Evolutionary conservation across 495 filamentous ascomycete species (phyloP).

Genomic region (Xylona heveae): DNA sequence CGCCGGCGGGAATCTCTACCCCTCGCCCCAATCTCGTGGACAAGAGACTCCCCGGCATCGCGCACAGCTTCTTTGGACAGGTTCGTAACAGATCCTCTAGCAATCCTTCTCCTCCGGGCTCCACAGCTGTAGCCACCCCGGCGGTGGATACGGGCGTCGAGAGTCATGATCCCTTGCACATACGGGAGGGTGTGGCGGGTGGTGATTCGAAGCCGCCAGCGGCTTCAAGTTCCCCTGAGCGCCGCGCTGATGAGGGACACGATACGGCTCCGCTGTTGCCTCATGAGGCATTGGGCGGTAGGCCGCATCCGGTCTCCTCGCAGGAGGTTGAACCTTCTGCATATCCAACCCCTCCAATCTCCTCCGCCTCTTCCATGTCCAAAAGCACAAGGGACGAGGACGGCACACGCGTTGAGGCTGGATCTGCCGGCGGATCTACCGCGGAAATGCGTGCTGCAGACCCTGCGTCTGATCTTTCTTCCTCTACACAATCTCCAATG

Average conservation of each 20-base stretch:
- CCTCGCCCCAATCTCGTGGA: conserved; percentile 76
- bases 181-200: conserved; percentile 2
- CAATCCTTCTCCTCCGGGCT: conserved; percentile 23
- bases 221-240: conserved; percentile 9
- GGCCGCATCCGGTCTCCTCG: conserved; percentile 4
- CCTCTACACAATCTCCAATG: conserved; percentile 15
- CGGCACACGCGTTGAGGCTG: conserved; percentile 2
- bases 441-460: conserved; percentile 5
- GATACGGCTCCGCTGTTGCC: conserved; percentile 28
- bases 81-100: conserved; percentile 55
- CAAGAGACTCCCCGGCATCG: conserved; percentile 75
- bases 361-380: conserved; percentile 31
- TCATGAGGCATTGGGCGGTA: conserved; percentile 22
- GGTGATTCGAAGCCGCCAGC: conserved; percentile 4
- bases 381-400: conserved; percentile 22
- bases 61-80: conserved; percentile 86
- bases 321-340: conserved; percentile 9
- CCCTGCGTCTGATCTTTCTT: conserved; percentile 3
- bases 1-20: conserved; percentile 58
- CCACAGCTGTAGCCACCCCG: conserved; percentile 17
- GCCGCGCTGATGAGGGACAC: conserved; percentile 7
- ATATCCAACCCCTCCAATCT: conserved; percentile 35
- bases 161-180: conserved; percentile 1
- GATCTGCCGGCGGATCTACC: not conserved
- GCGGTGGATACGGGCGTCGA: conserved; percentile 14